These are phyloP conservation scores for Pseudogymnoascus sp. DNA, from an alignment of 2,329 filamentous ascomycete species.

Conservation along the genomic window DNA sequence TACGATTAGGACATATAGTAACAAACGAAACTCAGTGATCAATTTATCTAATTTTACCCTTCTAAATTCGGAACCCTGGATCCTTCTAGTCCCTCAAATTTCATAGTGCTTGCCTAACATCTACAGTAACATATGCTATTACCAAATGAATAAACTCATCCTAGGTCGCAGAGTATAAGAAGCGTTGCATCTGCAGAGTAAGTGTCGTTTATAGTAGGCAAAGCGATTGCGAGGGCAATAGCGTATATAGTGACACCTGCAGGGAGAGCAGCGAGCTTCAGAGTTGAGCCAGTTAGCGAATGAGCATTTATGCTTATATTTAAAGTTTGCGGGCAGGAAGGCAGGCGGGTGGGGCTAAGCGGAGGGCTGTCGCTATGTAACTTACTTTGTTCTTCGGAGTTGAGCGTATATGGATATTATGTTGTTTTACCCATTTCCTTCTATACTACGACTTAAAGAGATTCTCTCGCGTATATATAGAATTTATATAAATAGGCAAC, in stretches of 20 bases:
- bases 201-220: background rate
- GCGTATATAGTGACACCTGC: background rate
- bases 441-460: background rate
- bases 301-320: background rate
- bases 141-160: background rate
- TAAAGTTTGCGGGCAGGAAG: background rate
- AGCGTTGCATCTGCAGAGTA: background rate
- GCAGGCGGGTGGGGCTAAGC: background rate
- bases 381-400: background rate
- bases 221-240: background rate
- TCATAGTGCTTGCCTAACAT: too few species aligned
- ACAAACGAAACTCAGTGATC: too few species aligned
- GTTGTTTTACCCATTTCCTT: too few species aligned
- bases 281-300: background rate
- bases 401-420: too few species aligned
- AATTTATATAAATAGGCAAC: background rate
- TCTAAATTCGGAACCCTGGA: too few species aligned
- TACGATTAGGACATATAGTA: too few species aligned
- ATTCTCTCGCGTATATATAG: background rate
- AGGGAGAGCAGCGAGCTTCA: background rate
- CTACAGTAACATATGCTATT: too few species aligned
- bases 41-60: too few species aligned
- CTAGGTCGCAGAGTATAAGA: background rate
- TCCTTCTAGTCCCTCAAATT: too few species aligned
- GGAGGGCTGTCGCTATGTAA: background rate